Percentiles rank a stretch among this genome's conserved stretches.
phyloP scores from a whole-genome alignment of 768 basidiomycete genomes.

The Tricholoma sp. region DNA sequence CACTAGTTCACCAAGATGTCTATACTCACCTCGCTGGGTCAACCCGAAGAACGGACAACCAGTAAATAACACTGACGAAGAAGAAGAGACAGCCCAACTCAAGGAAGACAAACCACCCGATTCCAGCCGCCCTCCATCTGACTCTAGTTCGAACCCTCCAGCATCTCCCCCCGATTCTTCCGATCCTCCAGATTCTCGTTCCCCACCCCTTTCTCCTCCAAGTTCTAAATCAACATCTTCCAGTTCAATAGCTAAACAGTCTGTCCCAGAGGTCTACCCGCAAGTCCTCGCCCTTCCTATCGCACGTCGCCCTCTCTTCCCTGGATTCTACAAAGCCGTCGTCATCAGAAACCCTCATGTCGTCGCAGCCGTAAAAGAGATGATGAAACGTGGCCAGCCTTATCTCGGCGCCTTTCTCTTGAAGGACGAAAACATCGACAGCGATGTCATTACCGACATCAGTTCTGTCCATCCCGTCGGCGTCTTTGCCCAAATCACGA shows the following conservation, averaged over 20 bases:
- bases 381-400: constrained; percentile 95
- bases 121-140: constrained; percentile 10
- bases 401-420: constrained; percentile 96
- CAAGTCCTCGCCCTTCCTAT: constrained; percentile 95
- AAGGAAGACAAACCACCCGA: constrained; percentile 13
- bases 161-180: constrained; percentile 17
- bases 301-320: constrained; percentile 91
- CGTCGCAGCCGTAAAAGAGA: constrained; percentile 90
- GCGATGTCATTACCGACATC: constrained; percentile 86
- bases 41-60: constrained; percentile 18
- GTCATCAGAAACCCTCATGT: constrained; percentile 89
- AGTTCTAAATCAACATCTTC: constrained; percentile 22
- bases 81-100: constrained; percentile 2
- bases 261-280: constrained; percentile 87
- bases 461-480: constrained; percentile 90
- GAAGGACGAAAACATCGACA: constrained; percentile 90
- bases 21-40: constrained; percentile 18
- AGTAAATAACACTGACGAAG: constrained; percentile 7
- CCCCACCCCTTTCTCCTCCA: constrained; percentile 10
- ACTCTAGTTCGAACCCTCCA: constrained; percentile 12
- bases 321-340: constrained; percentile 97
- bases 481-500: constrained; percentile 96
- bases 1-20: constrained; percentile 4
- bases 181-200: constrained; percentile 4
- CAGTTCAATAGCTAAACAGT: constrained; percentile 72